Evolutionary conservation across 495 filamentous ascomycete genomes (phyloP).

Genomic region (Talaromyces proteolyticus): DNA sequence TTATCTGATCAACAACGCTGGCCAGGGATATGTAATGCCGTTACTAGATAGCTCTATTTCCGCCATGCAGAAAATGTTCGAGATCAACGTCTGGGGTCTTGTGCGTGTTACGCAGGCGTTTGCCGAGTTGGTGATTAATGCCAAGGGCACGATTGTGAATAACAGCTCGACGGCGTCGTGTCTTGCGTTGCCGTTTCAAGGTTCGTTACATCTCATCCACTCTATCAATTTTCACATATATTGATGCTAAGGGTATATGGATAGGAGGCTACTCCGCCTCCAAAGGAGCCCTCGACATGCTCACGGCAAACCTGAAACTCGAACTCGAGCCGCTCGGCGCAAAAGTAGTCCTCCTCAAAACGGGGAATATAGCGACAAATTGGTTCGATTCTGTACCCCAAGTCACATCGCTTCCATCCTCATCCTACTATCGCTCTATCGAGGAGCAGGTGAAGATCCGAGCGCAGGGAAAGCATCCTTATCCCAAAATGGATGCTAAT

Average conservation of each 20-base stretch:
- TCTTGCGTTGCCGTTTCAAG: slow-evolving; percentile 39
- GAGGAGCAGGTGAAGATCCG: not conserved
- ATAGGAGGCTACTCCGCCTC: slow-evolving; percentile 38
- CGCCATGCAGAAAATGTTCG: slow-evolving; percentile 48
- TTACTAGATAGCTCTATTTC: slow-evolving; percentile 45
- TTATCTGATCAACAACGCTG: slow-evolving; percentile 64
- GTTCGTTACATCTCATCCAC: too few species aligned
- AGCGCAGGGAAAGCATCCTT: slow-evolving; percentile 4
- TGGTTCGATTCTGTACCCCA: slow-evolving; percentile 3
- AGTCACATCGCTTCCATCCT: not conserved
- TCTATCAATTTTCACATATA: too few species aligned
- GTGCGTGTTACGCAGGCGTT: slow-evolving; percentile 52
- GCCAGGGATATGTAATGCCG: slow-evolving; percentile 45
- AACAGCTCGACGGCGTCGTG: slow-evolving; percentile 43
- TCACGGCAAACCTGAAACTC: slow-evolving; percentile 44
- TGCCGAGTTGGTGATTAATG: slow-evolving; percentile 40
- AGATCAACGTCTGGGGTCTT: slow-evolving; percentile 57
- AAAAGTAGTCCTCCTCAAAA: slow-evolving; percentile 42
- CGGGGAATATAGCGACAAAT: slow-evolving; percentile 8
- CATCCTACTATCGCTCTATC: not conserved
- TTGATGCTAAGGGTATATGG: not conserved
- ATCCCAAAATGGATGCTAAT: slow-evolving; percentile 6
- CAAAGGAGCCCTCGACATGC: slow-evolving; percentile 45
- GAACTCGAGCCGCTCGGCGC: slow-evolving; percentile 51
- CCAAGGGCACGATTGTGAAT: slow-evolving; percentile 51